Evolutionary conservation across 495 filamentous ascomycete genomes (phyloP), one percentile per base, ranked within the genome.

Genomic region (Alectoria sarmentosa): DNA sequence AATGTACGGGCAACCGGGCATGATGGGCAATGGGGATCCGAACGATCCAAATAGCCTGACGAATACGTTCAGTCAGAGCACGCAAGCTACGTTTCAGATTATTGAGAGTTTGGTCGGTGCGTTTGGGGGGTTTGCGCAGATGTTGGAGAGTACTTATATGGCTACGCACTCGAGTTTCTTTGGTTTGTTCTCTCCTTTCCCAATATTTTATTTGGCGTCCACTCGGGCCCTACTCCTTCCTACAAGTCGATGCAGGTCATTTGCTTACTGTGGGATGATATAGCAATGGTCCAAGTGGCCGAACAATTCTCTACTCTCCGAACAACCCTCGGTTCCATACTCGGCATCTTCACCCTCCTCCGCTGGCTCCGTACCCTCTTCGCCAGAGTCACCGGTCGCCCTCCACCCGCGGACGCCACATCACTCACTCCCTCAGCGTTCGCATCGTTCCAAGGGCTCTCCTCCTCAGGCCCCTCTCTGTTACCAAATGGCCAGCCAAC

Each of bases 111-210:
- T 99, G 52, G 94, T 98, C n/a, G 88, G 90, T n/a, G 92, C 95
- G 21, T 97, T 94, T 76, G 90, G 93, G 37, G 95, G 95, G 3
- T 96, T 99, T 73, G 92, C 95, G 23, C 95, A 99, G 81, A 98
- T 99, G 95, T 82, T 99, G 15, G 94, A 99, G 77, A 97, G 93
- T 75, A 98, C 95, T 15, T 99, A 96, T 70, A 98, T 99, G 95
- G 94, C 95, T n/a, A 99, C 95, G 4, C 95, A 98, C 78, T 95
- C 90, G 58, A 93, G 89, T 59, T 99, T 99, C 77, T 98, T 98
- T 73, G 94, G 93, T 98, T 85, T 73, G 89, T 80, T 36, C 39
- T 39, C 30, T 62, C 30, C 26, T 46, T 36, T 36, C 34, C 11
- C 60, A 28, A 59, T 26, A 60, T 63, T 34, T 14, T 4, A 23